phyloP scores from a whole-genome alignment of 805 yeast genomes.

The Tetrapisispora iriomotensis region DNA sequence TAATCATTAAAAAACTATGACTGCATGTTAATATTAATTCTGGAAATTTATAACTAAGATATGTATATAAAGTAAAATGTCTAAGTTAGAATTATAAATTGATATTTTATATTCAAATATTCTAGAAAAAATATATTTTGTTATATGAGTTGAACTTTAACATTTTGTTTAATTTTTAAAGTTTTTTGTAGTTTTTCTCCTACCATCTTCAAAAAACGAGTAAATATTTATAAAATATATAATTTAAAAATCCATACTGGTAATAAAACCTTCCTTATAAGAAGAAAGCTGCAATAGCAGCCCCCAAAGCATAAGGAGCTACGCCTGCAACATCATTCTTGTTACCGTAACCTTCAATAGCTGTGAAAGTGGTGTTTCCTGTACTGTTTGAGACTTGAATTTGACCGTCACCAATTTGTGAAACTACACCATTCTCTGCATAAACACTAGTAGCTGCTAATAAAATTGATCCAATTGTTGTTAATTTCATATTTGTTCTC shows the following conservation, averaged over 20 bases:
- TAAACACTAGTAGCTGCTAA: background rate
- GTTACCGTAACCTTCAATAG: constrained; percentile 2
- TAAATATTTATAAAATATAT: no score
- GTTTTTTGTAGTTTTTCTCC: background rate
- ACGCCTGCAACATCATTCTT: background rate
- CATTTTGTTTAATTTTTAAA: background rate
- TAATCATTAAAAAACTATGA: no score
- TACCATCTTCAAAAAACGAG: no score
- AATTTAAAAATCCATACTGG: no score
- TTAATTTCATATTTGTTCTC: constrained; percentile 1
- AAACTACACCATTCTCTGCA: constrained; percentile 1
- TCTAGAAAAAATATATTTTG: background rate
- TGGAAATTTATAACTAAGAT: no score
- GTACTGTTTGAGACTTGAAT: constrained; percentile 4
- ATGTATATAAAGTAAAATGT: no score
- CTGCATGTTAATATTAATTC: no score
- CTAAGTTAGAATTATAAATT: no score
- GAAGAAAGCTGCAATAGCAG: background rate
- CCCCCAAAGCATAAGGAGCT: background rate
- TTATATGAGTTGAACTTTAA: background rate
- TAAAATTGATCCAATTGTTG: constrained; percentile 1
- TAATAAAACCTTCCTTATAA: no score
- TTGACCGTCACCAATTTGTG: constrained; percentile 4
- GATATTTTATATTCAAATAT: background rate
- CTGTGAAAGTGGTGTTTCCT: background rate